Evolutionary conservation across 768 basidiomycete genomes (phyloP).

Genomic region (Trametes sanguinea): DNA sequence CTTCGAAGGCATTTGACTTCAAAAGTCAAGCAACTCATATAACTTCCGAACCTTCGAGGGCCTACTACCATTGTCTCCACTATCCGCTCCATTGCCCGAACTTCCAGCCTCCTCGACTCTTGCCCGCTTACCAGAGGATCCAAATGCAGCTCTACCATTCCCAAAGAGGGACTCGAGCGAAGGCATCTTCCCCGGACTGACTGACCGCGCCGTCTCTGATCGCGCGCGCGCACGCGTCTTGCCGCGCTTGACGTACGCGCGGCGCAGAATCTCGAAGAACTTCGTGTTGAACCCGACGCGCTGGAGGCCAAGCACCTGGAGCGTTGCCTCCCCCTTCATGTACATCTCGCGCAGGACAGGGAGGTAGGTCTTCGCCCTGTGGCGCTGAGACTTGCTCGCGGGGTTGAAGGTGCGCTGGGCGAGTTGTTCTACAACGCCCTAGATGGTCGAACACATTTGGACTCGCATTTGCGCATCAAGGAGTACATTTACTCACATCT

Average conservation of each 20-base stretch:
- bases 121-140: no score
- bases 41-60: no score
- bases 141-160: no score
- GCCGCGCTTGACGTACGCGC: conserved; percentile 10
- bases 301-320: conserved; percentile 16
- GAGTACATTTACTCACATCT: neutral
- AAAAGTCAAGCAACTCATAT: no score
- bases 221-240: conserved; percentile 1
- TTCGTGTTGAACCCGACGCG: conserved; percentile 19
- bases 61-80: no score
- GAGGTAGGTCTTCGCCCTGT: conserved; percentile 10
- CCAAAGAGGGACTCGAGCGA: no score
- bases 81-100: no score
- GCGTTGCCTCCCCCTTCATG: neutral
- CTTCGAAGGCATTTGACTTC: no score
- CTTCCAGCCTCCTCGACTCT: no score
- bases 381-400: neutral
- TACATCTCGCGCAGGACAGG: conserved; percentile 5
- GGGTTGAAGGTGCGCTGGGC: conserved; percentile 3
- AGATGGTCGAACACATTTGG: neutral
- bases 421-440: neutral
- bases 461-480: no score
- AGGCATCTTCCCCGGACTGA: neutral
- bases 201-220: conserved; percentile 3
- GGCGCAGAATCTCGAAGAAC: conserved; percentile 5